A percentile compares a stretch with the other conserved stretches of the same genome.
phyloP scores from a whole-genome alignment of 352 stramenopile species.

The Globisporangium acanthophoron region DNA sequence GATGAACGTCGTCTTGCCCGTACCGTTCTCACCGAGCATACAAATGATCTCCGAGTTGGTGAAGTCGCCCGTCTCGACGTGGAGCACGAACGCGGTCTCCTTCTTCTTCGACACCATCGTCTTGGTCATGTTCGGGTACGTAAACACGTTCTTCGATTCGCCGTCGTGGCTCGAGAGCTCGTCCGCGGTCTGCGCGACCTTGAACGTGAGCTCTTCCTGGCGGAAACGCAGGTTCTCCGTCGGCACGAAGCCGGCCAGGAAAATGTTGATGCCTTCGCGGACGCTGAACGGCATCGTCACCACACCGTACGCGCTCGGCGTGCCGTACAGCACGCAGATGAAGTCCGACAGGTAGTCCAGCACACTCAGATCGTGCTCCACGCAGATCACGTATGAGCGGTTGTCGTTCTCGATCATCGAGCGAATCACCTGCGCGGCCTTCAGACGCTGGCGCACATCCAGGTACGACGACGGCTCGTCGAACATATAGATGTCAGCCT shows the following conservation, averaged over 20 bases:
- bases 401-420: constrained; percentile 90
- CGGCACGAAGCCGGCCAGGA: constrained; percentile 98
- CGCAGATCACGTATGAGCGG: constrained; percentile 96
- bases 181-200: constrained; percentile 94
- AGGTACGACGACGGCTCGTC: constrained; percentile 99
- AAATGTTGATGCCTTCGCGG: constrained; percentile 99
- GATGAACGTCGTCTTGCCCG: constrained; percentile 99
- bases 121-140: constrained; percentile 98
- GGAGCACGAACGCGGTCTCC: constrained; percentile 94
- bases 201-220: constrained; percentile 98
- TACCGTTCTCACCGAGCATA: constrained; percentile 99
- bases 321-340: constrained; percentile 99
- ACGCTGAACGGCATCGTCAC: constrained; percentile 99
- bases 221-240: constrained; percentile 99
- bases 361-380: constrained; percentile 99
- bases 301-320: constrained; percentile 97
- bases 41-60: constrained; percentile 99
- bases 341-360: constrained; percentile 99
- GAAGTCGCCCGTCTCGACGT: constrained; percentile 97
- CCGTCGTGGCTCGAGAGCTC: constrained; percentile 84
- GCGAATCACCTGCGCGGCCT: constrained; percentile 97
- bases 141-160: constrained; percentile 89
- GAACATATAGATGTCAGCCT: constrained; percentile 99
- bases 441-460: constrained; percentile 99
- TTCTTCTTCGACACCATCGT: constrained; percentile 94